Evolutionary conservation across 148 eudicot genomes (phyloP).

Genomic region (Cornus suecica): DNA sequence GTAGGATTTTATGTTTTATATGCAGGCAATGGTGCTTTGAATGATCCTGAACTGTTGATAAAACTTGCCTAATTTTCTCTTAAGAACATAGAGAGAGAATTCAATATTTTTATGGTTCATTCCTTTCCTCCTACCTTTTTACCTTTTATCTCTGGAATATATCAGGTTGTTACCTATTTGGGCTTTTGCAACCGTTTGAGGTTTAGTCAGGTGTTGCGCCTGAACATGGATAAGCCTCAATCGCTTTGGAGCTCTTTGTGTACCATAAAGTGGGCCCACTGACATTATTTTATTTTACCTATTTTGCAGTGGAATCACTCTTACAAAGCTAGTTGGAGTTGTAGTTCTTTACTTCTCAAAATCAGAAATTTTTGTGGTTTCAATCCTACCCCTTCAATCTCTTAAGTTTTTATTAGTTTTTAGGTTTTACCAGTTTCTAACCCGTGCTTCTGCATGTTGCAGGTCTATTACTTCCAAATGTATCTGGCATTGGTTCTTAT

Average conservation of each 20-base stretch:
- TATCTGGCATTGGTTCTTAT: constrained; percentile 63
- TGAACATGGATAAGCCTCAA: background rate
- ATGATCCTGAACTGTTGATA: background rate
- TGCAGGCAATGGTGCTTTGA: background rate
- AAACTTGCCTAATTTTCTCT: background rate
- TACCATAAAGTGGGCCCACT: background rate
- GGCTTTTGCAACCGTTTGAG: background rate
- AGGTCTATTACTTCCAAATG: constrained; percentile 84
- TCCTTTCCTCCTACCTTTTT: background rate
- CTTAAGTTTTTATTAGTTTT: constrained; percentile 2
- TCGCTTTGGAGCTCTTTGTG: background rate
- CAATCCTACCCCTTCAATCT: constrained; percentile 10
- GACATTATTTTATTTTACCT: background rate
- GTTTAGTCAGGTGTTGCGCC: background rate
- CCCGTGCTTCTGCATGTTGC: constrained; percentile 9
- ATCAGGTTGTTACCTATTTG: background rate
- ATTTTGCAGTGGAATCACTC: constrained; percentile 60
- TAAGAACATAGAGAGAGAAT: background rate
- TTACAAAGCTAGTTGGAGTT: constrained; percentile 70
- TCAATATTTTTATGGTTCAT: background rate
- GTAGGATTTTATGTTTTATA: no score
- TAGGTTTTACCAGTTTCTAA: background rate
- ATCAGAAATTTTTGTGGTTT: constrained; percentile 76
- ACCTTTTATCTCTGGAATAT: background rate
- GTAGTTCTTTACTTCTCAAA: constrained; percentile 60